Evolutionary conservation across 768 basidiomycete species (phyloP), one percentile per base, ranked within the genome.

Genomic region (Lactarius deliciosus): DNA sequence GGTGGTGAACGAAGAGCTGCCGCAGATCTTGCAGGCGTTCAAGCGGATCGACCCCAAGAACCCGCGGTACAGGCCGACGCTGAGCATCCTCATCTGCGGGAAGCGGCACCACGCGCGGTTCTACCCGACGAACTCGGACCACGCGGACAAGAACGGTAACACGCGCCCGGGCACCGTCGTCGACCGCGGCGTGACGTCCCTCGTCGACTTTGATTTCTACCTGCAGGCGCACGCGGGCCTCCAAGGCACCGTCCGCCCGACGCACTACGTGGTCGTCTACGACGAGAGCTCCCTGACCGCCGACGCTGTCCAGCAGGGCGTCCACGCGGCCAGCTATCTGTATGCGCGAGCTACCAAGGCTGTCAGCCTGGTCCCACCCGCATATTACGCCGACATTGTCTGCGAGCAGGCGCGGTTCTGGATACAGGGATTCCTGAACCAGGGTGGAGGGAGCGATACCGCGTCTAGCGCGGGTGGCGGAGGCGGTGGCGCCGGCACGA

Each of bases 281-380:
- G 92, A 94, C 75, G 91, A 94, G 76, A 87, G 84, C 72, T 73
- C 65, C 3, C 78, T 92, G n/a, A 77, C 77, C 1, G 87, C 91
- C 0, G 87, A 95, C 73, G 84, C 85, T 18, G 78, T 93, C 13
- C 92, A 94, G 73, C 80, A 86, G 66, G 88, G 91, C 1, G 86
- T 89, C 0, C 83, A 93, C 72, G 79, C 85, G 62, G 76, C 81
- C 16, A 86, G 86, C 70, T 93, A 92, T 72, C 79, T 91, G 16
- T 95, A 91, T 70, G 91, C 89, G 0, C 84, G 92, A 4, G 91
- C 92, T 0, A 95, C 91, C 3, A 89, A 90, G 71, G 88, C 91
- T 0, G 93, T 95, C 36, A 91, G 89, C 73, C 78, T 94, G 28
- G 81, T 92, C 13, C 91, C 92, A 0, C 83, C 91, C 0, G 91